Conservation (phyloP, 257 asterid genomes). For the Rhazya stricta region DNA sequence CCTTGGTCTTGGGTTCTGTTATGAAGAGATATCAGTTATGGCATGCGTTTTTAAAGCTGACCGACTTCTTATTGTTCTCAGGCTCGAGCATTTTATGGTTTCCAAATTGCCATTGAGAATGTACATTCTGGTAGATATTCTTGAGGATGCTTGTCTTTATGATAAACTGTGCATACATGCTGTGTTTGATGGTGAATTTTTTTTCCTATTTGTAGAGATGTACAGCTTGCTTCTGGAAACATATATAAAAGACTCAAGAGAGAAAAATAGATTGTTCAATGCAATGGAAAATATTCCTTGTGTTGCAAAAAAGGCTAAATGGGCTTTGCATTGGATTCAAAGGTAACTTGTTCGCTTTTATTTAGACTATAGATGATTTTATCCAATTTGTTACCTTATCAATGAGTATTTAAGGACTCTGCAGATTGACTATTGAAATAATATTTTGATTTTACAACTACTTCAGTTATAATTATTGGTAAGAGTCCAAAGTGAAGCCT, state of each 20-base stretch:
- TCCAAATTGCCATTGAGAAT: constrained; percentile 75
- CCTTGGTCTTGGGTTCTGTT: background rate
- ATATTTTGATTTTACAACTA: background rate
- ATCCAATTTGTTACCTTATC: background rate
- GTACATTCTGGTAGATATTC: constrained; percentile 67
- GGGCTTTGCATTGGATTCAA: constrained; percentile 81
- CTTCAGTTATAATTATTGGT: background rate
- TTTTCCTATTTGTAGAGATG: constrained; percentile 48
- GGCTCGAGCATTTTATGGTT: constrained; percentile 93
- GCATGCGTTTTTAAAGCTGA: background rate
- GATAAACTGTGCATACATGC: constrained; percentile 9
- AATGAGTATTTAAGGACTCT: background rate
- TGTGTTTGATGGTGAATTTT: constrained; percentile 25
- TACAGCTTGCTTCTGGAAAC: constrained; percentile 85
- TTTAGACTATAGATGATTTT: background rate
- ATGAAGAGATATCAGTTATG: too few species aligned
- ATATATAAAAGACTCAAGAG: constrained; percentile 62
- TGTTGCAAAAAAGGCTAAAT: constrained; percentile 59
- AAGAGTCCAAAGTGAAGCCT: background rate
- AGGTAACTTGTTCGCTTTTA: constrained; percentile 36
- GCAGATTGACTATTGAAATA: background rate
- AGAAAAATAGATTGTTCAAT: constrained; percentile 58
- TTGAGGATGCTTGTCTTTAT: constrained; percentile 1
- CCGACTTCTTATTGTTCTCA: constrained; percentile 27
- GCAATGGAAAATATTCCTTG: constrained; percentile 66